Evolutionary conservation across 2,329 filamentous ascomycete genomes (phyloP), one percentile per base, ranked within the genome.

Genomic region (Diaporthe citri): DNA sequence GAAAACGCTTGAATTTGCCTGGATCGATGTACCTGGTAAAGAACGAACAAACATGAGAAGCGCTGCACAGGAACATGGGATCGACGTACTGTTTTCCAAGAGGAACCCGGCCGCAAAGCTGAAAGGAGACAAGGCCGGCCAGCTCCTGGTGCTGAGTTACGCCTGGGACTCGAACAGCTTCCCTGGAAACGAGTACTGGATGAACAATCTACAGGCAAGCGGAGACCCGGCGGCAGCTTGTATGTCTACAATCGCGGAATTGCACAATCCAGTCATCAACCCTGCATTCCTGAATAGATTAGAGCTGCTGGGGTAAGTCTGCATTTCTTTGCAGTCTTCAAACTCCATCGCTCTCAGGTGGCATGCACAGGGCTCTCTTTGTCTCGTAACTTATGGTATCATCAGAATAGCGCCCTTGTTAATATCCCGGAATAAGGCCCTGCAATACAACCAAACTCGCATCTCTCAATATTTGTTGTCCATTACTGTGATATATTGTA

Each of bases 131-230:
- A 74, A 75, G 2, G 77, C 76, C 13, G 36, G 75, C 13, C 77
- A 80, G 39, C 75, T 83, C 0, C 80, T 82, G 1, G 80, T 82
- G 5, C 15, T 83, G 25, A 80, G 78, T 51, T 83, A 82, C 34
- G 80, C 82, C 0, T 83, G 82, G 82, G 82, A 83, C 41, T 80
- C 78, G 3, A 83, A 83, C 28, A 51, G 80, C 0, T 82, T 80
- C 57, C 82, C 82, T 0, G 82, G 82, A 0, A 83, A 83, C 67
- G 82, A 82, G 62, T 83, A 81, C 56, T 83, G 82, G 82, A 15
- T 46, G 2, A 79, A 77, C 0, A 34, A 4, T 3, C 76, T 82
- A 4, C 0, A 28, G 0, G 80, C 71, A 2, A 79, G 80, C 34
- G 82, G 82, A 4, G 82, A 83, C 64, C 81, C 82, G 9, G 82